Conservation (phyloP, 345 rosid species). For the Fremontodendron californicum region DNA sequence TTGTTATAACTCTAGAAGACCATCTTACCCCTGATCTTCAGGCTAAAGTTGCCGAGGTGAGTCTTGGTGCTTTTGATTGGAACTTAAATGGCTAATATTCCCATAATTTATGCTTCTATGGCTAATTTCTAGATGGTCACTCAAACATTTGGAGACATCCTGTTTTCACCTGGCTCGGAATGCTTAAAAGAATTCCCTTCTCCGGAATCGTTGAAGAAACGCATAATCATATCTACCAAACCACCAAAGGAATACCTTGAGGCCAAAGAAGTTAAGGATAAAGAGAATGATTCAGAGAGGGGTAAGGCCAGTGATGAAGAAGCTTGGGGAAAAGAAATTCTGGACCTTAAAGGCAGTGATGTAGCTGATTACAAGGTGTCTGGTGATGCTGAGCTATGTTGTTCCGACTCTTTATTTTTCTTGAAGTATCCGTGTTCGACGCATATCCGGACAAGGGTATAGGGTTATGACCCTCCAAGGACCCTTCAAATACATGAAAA, state of each 20-base stretch:
- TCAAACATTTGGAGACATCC: constrained; percentile 74
- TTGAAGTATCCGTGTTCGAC: too few relatives aligned
- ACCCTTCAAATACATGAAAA: too few relatives aligned
- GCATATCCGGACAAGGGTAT: too few relatives aligned
- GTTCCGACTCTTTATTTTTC: background rate
- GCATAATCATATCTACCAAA: constrained; percentile 83
- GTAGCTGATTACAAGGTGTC: constrained; percentile 38
- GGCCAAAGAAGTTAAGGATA: constrained; percentile 41
- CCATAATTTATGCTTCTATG: constrained; percentile 14
- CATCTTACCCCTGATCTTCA: constrained; percentile 85
- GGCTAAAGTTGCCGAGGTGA: constrained; percentile 86
- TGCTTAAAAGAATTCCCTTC: constrained; percentile 81
- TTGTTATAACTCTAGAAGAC: constrained; percentile 92
- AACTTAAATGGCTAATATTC: constrained; percentile 7
- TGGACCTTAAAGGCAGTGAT: constrained; percentile 26
- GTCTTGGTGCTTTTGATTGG: constrained; percentile 3
- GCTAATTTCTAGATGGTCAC: constrained; percentile 63
- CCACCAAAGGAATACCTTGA: constrained; percentile 94
- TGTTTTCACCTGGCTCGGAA: constrained; percentile 78
- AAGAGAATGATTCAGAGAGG: constrained; percentile 36
- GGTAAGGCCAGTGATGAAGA: constrained; percentile 45
- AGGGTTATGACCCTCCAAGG: too few relatives aligned
- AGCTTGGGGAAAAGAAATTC: constrained; percentile 73
- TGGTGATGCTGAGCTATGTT: background rate
- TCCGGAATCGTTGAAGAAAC: constrained; percentile 60